Evolutionary conservation across 305 asterid species (phyloP), one percentile per base, ranked within the genome.

Genomic region (Fraxinus latifolia): DNA sequence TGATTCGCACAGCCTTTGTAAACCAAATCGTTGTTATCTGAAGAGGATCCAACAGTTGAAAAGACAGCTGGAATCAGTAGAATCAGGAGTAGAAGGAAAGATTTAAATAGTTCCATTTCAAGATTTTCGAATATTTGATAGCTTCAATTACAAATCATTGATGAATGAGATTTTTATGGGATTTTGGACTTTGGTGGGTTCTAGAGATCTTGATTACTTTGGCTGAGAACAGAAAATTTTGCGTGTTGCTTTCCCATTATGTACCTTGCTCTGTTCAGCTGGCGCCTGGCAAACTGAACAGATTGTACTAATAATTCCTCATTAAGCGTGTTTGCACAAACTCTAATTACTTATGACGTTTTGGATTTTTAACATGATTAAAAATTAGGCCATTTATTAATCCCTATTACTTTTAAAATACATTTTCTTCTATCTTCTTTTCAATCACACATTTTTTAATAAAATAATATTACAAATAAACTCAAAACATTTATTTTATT

Each of bases 1-100:
- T 87, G 90, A 81, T 87, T 87, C 0, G 95, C 93, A 87, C 97
- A 92, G 87, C 95, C 97, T 88, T 90, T 91, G 90, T 88, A 92
- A 0, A 90, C 89, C 7, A 90, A 74, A 82, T 31, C 42, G 15
- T 88, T 90, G 88, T 79, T 81, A 77, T 85, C 19, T 44, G 55
- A 44, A 44, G 55, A 12, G 17, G 55, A 44, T 4, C 19, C 55
- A 44, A 44, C 89, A 8, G 58, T 37, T 78, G 88, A 23, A 77
- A 76, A 71, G 23, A 79, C 53, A 23, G 79, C 14, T 12, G 80
- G 82, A 19, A 82, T 47, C 74, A 88, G 75, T 12, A 80, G 82
- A 19, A 82, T 47, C 72, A 88, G 75, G n/a, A 44, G 55, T 0
- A 50, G 74, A 84, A 81, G 70, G 23, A 72, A 81, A 50, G 85